Evolutionary conservation across 192 early-diverging fungal genomes (phyloP), one percentile per base, ranked within the genome.

Genomic region (Coemansia sp.): DNA sequence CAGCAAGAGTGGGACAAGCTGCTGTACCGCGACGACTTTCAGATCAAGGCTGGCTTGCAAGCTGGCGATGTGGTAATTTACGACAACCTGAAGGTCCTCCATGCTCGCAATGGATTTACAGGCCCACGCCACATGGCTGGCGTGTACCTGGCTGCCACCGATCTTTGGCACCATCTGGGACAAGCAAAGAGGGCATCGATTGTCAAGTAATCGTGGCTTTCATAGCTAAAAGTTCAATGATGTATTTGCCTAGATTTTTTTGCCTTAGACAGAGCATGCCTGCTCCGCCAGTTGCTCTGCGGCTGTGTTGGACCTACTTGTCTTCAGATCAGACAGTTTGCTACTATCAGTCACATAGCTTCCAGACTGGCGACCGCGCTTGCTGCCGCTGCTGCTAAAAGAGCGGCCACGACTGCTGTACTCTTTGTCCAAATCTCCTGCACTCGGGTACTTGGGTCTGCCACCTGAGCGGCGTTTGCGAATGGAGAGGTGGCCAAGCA

Each of bases 61-160:
- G 20, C 73, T 1, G 82, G 82, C 18, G 82, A 83, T 35, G 67
- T 83, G 28, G 82, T 83, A 18, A 78, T 83, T 3, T 83, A 83
- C 51, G 78, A 83, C 61, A 83, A 83, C 50, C 37, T 62, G 31
- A 78, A 76, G 63, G 74, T 83, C 18, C 62, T 83, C 9, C 82
- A 83, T 31, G 82, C 82, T n/a, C 76, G 82, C 55, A 83, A 78
- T 45, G 75, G 77, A 11, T 83, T 83, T 46, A 38, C 48, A 0
- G 82, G 82, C 0, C 67, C 73, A n/a, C 76, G 82, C 42, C 76
- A 78, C 40, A 78, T 83, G 76, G 73, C 77, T 26, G 82, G 82
- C 0, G 82, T 83, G 5, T 83, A 83, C 14, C 62, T 83, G n/a
- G 35, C 51, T 5, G 46, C 67, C 11, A 8, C 57, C 1, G 82